Conservation (phyloP, 768 basidiomycete genomes). For the Russula virescens region DNA sequence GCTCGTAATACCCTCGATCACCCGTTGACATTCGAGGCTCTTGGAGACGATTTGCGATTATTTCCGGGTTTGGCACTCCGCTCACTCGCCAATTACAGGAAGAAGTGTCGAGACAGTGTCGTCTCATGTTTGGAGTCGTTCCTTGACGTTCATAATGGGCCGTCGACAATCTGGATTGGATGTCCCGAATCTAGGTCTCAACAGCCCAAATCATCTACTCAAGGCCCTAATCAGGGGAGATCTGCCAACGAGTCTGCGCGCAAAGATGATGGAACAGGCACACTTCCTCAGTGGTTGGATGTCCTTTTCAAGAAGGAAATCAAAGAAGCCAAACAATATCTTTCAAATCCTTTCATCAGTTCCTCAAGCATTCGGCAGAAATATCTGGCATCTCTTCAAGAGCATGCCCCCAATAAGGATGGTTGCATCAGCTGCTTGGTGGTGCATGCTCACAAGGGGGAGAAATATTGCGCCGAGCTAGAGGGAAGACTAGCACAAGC, state of each 20-base stretch:
- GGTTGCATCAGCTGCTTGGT: background rate
- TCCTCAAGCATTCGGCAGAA: background rate
- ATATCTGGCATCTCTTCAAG: background rate
- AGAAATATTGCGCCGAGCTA: background rate
- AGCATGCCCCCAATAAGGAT: background rate
- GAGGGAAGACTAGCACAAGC: background rate
- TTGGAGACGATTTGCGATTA: background rate
- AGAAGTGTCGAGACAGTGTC: background rate
- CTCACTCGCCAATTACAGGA: conserved; percentile 2
- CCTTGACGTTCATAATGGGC: background rate
- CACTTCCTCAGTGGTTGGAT: background rate
- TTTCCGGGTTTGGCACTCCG: conserved; percentile 1
- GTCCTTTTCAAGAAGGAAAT: background rate
- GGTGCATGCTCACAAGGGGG: background rate
- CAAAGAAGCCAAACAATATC: background rate
- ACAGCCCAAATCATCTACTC: background rate
- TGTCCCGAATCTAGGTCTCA: background rate
- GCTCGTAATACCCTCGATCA: conserved; percentile 3
- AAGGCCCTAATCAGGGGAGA: background rate
- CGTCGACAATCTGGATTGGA: conserved; percentile 4
- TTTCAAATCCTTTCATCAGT: background rate
- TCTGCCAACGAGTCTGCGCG: background rate
- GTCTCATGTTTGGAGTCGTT: background rate
- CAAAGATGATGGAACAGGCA: background rate
- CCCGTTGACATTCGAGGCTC: conserved; percentile 7